Evolutionary conservation across 345 rosid species (phyloP), one percentile per base, ranked within the genome.

Genomic region (Eutrema yunnanense): DNA sequence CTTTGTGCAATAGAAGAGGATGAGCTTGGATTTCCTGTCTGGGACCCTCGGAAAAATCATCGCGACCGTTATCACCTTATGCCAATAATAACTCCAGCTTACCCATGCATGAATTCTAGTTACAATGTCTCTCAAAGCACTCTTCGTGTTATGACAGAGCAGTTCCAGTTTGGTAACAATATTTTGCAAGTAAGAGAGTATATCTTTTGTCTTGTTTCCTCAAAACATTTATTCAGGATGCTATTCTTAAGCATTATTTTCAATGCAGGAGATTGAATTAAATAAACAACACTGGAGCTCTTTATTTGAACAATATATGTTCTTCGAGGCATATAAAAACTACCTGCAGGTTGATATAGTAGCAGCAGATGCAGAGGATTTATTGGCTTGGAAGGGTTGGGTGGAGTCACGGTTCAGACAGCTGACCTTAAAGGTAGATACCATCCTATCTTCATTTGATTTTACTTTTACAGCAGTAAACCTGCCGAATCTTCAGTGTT

Each of bases 81-180:
- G 92, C 96, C 92, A 42, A 89, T 87, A 46, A 84, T 87, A 72
- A 89, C 96, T 62, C 96, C 96, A 64, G 92, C 96, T 26, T 89
- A 89, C 56, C 96, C 96, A 51, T 86, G 96, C 61, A 89, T 89
- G 96, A 86, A 87, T 77, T 86, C 96, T 62, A 89, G 88, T 71
- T 89, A 86, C 72, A 89, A 89, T 82, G 92, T 87, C 59, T 86
- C 96, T 67, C 65, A 62, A 76, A 88, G 95, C 69, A 88, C 95
- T 16, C 88, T 80, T 49, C 86, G 87, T 7, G 88, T 88, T 34
- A 88, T 88, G 92, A 73, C 82, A 61, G 91, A 86, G 78, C 91
- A 88, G 76, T 88, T 88, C 76, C 83, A 79, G 49, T 77, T 50
- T 67, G 95, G 90, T 73, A 82, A 86, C 80, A 83, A 9, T 66